These are phyloP conservation scores for Marasmius tenuissimus DNA, from an alignment of 1,284 basidiomycete species.

Conservation along the genomic window DNA sequence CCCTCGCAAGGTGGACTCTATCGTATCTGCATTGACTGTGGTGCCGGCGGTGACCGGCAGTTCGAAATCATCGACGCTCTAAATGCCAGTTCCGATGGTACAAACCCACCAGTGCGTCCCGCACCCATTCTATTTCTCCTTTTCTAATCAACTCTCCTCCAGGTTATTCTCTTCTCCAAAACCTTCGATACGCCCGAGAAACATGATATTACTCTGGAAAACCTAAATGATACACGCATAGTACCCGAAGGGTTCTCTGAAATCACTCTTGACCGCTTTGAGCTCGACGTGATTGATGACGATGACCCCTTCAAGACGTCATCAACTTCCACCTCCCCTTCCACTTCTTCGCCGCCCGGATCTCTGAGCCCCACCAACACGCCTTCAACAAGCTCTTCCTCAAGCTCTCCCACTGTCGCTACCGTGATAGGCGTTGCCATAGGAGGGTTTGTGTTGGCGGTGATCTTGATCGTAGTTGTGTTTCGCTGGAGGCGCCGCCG, in stretches of 20 bases:
- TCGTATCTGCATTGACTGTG: conserved; percentile 30
- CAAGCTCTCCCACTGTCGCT: no score
- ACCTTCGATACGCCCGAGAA: neutral
- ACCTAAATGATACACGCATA: neutral
- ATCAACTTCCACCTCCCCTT: neutral
- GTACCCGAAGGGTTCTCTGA: conserved; percentile 23
- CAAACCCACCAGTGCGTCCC: conserved; percentile 28
- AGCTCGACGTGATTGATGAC: conserved; percentile 19
- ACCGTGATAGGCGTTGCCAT: conserved; percentile 6
- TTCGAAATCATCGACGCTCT: conserved; percentile 26
- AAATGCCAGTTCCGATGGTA: conserved; percentile 24
- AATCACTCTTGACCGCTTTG: conserved; percentile 26
- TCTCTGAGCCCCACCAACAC: conserved; percentile 3
- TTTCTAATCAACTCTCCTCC: conserved; percentile 22
- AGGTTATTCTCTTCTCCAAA: conserved; percentile 15
- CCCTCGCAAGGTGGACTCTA: no score
- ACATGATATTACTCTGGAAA: neutral
- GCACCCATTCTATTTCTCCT: neutral
- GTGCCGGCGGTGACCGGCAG: conserved; percentile 23
- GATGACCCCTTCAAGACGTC: no score
- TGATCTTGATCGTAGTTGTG: neutral
- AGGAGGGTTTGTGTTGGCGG: neutral
- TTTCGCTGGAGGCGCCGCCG: neutral
- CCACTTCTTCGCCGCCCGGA: neutral
- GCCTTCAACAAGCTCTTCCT: no score